Percentiles rank a stretch among this genome's conserved stretches.
phyloP scores from a whole-genome alignment of 345 rosid genomes.

The Geranium brycei region DNA sequence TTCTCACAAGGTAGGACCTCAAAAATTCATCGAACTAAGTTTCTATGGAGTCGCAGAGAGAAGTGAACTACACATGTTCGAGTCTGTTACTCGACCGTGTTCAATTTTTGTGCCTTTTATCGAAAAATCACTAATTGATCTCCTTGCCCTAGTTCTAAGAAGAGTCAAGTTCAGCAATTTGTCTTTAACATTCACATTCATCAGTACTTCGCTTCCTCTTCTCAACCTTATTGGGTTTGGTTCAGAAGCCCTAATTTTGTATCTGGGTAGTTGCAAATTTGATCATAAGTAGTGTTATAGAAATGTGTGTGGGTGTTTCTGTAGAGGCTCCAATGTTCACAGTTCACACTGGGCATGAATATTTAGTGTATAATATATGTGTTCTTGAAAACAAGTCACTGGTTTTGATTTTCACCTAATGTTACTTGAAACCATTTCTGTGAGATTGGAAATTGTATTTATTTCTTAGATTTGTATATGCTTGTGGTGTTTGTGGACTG shows the following conservation, averaged over 20 bases:
- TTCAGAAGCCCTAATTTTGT: too few species aligned
- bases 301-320: too few species aligned
- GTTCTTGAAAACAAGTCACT: not conserved
- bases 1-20: not conserved
- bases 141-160: not conserved
- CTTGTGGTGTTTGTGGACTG: not conserved
- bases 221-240: too few species aligned
- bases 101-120: not conserved
- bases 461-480: too few species aligned
- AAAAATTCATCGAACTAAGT: not conserved
- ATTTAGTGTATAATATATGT: not conserved
- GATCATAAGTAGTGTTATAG: too few species aligned
- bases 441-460: too few species aligned
- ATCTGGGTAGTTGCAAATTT: too few species aligned
- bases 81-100: too few species aligned
- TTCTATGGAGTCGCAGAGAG: not conserved
- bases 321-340: not conserved
- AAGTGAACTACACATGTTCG: not conserved
- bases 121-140: not conserved
- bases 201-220: too few species aligned
- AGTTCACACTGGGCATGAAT: not conserved
- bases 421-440: not conserved
- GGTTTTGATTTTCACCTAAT: not conserved
- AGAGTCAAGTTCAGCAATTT: too few species aligned
- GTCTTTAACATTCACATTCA: too few species aligned